phyloP scores from a whole-genome alignment of 257 asterid species.

The Echium plantagineum region DNA sequence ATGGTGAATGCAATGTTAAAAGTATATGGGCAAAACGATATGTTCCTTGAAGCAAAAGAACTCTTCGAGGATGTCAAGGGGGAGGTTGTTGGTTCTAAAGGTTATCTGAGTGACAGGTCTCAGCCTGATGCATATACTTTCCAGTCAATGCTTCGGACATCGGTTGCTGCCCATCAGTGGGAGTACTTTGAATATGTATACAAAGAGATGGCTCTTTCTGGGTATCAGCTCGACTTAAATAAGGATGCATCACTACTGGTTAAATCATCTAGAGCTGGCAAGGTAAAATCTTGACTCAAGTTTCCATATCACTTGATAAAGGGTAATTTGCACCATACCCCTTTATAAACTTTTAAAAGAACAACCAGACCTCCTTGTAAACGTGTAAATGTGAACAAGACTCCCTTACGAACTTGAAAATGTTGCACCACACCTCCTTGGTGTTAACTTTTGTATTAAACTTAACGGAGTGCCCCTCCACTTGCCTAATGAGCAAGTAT shows the following conservation, averaged over 20 bases:
- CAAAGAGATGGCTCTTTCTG: constrained; percentile 61
- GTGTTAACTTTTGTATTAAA: no score
- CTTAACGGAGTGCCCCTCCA: no score
- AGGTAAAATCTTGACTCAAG: constrained; percentile 31
- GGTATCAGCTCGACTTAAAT: constrained; percentile 39
- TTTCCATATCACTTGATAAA: not conserved
- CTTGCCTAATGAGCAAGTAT: no score
- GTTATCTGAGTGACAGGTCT: constrained; percentile 8
- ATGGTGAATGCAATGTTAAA: constrained; percentile 73
- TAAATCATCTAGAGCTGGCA: constrained; percentile 76
- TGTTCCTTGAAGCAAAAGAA: constrained; percentile 77
- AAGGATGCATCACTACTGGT: constrained; percentile 44
- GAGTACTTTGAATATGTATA: constrained; percentile 79
- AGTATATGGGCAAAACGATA: constrained; percentile 60
- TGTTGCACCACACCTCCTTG: no score
- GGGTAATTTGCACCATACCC: no score
- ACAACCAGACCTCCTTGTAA: no score
- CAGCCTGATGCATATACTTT: constrained; percentile 56
- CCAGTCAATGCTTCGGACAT: constrained; percentile 71
- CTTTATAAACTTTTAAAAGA: no score
- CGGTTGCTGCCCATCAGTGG: constrained; percentile 82
- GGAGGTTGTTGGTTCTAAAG: constrained; percentile 20
- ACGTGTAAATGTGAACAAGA: no score
- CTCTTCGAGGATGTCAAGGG: constrained; percentile 53
- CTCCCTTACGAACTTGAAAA: no score